A percentile compares a stretch with the other conserved stretches of the same genome.
phyloP scores from a whole-genome alignment of 805 yeast species.

The Blastobotrys mokoenaii region DNA sequence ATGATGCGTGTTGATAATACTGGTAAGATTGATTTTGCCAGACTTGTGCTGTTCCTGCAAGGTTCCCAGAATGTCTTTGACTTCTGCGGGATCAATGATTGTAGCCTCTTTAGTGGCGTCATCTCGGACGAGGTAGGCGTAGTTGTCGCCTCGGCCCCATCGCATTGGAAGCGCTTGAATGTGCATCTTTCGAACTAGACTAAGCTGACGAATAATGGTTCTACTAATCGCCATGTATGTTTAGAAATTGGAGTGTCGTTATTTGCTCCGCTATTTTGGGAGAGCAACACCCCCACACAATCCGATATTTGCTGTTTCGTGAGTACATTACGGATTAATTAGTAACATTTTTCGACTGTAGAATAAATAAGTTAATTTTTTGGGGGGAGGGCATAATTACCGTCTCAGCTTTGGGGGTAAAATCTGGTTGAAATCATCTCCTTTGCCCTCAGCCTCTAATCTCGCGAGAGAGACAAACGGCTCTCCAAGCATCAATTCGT shows the following conservation, averaged over 20 bases:
- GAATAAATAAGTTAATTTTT: no score
- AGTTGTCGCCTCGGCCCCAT: slow-evolving; percentile 92
- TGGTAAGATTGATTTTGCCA: slow-evolving; percentile 43
- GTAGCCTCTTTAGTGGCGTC: slow-evolving; percentile 58
- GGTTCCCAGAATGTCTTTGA: slow-evolving; percentile 53
- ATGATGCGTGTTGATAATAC: slow-evolving; percentile 92
- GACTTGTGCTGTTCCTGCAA: slow-evolving; percentile 30
- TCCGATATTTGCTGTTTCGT: no score
- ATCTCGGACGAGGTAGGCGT: slow-evolving; percentile 72
- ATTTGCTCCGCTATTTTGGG: background rate
- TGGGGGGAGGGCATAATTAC: no score
- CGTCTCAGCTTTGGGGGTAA: no score
- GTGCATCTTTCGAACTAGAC: slow-evolving; percentile 54
- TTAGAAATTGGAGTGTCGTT: background rate
- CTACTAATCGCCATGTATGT: background rate
- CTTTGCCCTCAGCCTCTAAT: no score
- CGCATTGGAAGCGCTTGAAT: slow-evolving; percentile 80
- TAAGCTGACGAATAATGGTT: background rate
- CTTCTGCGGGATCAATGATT: slow-evolving; percentile 90
- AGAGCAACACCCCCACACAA: no score
- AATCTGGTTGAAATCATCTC: no score
- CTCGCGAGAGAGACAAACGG: no score
- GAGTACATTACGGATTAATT: no score
- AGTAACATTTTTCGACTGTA: background rate
- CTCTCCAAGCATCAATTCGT: no score